These are phyloP conservation scores for Sclerotinia sclerotiorum DNA, from an alignment of 2,329 filamentous ascomycete genomes.

Conservation along the genomic window DNA sequence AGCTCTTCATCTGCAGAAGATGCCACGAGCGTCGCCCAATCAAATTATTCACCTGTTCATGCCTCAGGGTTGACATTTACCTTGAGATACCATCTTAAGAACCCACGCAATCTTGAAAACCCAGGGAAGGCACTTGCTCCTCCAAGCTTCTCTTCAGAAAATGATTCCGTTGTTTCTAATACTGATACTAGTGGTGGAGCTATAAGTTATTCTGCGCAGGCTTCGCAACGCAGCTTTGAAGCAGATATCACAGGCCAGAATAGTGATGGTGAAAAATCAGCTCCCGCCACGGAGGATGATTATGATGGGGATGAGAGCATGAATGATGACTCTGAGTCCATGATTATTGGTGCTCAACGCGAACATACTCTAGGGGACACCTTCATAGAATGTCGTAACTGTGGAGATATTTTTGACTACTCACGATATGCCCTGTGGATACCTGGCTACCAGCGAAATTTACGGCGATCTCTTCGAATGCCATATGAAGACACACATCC, in stretches of 20 bases:
- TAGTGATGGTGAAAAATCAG: not conserved
- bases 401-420: not conserved
- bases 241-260: not conserved
- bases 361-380: slow-evolving; percentile 6
- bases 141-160: not conserved
- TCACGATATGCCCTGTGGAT: not conserved
- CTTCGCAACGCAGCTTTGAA: not conserved
- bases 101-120: not conserved
- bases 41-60: not conserved
- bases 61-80: not conserved
- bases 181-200: not conserved
- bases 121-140: not conserved
- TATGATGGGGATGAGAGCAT: not conserved
- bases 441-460: not conserved
- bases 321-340: not conserved
- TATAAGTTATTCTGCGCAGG: not conserved
- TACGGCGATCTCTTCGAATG: not conserved
- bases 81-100: not conserved
- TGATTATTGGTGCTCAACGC: not conserved
- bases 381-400: not conserved
- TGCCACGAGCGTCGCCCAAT: not conserved
- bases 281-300: not conserved
- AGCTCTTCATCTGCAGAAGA: not conserved
- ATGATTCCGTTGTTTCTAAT: too few species aligned
- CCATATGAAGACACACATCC: not conserved